Percentiles rank a stretch among this genome's conserved stretches.
Conservation (phyloP, 2,329 filamentous ascomycete genomes). For the Aphanoascus verrucosus region DNA sequence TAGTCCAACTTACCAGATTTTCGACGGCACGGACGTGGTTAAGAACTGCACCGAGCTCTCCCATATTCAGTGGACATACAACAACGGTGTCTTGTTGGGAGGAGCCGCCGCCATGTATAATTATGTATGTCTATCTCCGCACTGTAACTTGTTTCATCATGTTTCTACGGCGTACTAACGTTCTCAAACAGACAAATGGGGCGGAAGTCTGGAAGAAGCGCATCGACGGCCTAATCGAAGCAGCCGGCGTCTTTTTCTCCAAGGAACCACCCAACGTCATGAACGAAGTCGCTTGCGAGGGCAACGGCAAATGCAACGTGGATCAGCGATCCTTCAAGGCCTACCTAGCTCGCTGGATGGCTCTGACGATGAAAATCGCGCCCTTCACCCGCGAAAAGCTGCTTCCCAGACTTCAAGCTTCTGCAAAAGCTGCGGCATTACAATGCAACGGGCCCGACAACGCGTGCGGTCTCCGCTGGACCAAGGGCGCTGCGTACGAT, state of each 20-base stretch:
- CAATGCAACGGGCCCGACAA: slow-evolving; percentile 21
- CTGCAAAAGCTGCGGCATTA: slow-evolving; percentile 45
- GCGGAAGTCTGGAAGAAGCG: slow-evolving; percentile 43
- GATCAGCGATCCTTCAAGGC: slow-evolving; percentile 58
- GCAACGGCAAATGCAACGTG: slow-evolving; percentile 45
- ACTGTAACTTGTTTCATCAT: not conserved
- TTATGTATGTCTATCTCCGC: slow-evolving; percentile 26
- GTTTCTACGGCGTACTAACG: not conserved
- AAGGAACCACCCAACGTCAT: slow-evolving; percentile 40
- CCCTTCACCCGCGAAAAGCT: slow-evolving; percentile 45
- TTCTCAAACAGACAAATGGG: slow-evolving; percentile 26
- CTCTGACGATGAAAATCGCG: slow-evolving; percentile 46
- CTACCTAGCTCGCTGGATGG: slow-evolving; percentile 52
- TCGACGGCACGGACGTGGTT: slow-evolving; percentile 45
- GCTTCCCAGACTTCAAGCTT: slow-evolving; percentile 43
- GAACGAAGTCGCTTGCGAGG: slow-evolving; percentile 52
- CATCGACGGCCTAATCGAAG: slow-evolving; percentile 45
- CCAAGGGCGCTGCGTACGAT: slow-evolving; percentile 44
- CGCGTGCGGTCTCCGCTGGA: slow-evolving; percentile 25
- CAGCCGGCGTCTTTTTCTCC: slow-evolving; percentile 43
- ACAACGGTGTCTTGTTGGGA: slow-evolving; percentile 45
- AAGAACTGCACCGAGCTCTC: slow-evolving; percentile 44
- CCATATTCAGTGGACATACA: slow-evolving; percentile 48
- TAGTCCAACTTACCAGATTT: slow-evolving; percentile 42
- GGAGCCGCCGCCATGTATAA: slow-evolving; percentile 50